Conservation (phyloP, 139 green algal genomes). For the Chlorella sp. region DNA sequence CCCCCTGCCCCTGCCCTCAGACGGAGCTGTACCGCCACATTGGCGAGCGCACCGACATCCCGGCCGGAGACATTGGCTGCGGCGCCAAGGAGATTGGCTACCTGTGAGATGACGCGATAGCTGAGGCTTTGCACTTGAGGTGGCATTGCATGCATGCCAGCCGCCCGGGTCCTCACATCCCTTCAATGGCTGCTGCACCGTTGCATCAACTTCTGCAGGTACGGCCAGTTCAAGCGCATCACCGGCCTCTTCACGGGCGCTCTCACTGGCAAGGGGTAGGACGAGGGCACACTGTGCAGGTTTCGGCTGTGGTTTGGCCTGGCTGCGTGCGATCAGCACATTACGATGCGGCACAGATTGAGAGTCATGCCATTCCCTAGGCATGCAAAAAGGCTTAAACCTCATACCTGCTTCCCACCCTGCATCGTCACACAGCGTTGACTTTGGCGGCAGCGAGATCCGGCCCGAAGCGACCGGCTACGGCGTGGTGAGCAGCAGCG, state of each 20-base stretch:
- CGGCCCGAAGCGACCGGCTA: slow-evolving; percentile 88
- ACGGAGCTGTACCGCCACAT: slow-evolving; percentile 55
- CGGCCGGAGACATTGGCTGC: slow-evolving; percentile 85
- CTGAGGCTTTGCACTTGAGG: too few species aligned
- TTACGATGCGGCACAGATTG: too few species aligned
- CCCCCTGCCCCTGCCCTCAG: neutral
- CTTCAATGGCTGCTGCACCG: too few species aligned
- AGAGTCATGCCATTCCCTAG: too few species aligned
- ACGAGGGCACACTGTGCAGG: neutral
- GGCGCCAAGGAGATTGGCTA: slow-evolving; percentile 75
- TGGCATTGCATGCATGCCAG: too few species aligned
- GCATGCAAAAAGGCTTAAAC: too few species aligned
- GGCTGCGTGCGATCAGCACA: too few species aligned
- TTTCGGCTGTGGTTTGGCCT: too few species aligned
- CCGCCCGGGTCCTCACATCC: too few species aligned
- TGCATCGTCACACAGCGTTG: neutral
- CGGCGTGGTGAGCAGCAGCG: slow-evolving; percentile 72
- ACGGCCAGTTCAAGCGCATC: slow-evolving; percentile 85
- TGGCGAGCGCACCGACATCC: slow-evolving; percentile 73
- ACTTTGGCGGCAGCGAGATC: slow-evolving; percentile 80
- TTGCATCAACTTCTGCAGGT: neutral
- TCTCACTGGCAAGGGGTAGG: slow-evolving; percentile 78
- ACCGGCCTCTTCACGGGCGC: slow-evolving; percentile 63
- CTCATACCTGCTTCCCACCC: too few species aligned
- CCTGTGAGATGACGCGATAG: slow-evolving; percentile 49